phyloP scores from a whole-genome alignment of 2,329 filamentous ascomycete genomes.

The Pseudocercospora fuligena region DNA sequence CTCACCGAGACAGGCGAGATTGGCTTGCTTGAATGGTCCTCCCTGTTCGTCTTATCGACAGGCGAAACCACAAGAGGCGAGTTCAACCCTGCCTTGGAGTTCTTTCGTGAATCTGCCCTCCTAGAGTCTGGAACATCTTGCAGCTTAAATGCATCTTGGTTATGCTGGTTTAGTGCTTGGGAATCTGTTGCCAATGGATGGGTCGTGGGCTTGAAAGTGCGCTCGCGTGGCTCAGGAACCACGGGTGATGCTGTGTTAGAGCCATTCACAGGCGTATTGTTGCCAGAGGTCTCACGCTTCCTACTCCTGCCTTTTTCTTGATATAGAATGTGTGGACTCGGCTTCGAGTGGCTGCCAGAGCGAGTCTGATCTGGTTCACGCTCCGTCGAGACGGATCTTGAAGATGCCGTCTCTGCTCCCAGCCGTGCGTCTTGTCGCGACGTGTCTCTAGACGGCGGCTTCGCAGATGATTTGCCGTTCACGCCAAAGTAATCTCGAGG shows the following conservation, averaged over 20 bases:
- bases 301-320: conserved; percentile 78
- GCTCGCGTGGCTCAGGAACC: conserved; percentile 16
- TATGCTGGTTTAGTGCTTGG: conserved; percentile 33
- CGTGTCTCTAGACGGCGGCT: conserved; percentile 46
- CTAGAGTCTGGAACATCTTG: conserved; percentile 77
- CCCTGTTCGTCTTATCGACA: conserved; percentile 34
- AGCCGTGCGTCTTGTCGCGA: conserved; percentile 47
- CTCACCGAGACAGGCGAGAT: conserved; percentile 45
- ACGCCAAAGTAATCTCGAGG: conserved; percentile 51
- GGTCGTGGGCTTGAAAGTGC: conserved; percentile 32
- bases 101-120: conserved; percentile 52
- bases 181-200: conserved; percentile 36
- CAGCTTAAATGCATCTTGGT: conserved; percentile 65
- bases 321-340: conserved; percentile 86
- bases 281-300: conserved; percentile 37
- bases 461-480: conserved; percentile 36
- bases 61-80: conserved; percentile 49
- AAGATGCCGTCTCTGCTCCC: conserved; percentile 39
- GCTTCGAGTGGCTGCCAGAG: conserved; percentile 45
- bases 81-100: conserved; percentile 52
- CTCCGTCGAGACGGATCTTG: conserved; percentile 53
- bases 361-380: conserved; percentile 40
- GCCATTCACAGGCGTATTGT: conserved; percentile 34
- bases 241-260: conserved; percentile 37
- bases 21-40: conserved; percentile 40